Percentiles rank a stretch among this genome's conserved stretches.
phyloP scores from a whole-genome alignment of 257 asterid species.

The Scutellaria baicalensis region DNA sequence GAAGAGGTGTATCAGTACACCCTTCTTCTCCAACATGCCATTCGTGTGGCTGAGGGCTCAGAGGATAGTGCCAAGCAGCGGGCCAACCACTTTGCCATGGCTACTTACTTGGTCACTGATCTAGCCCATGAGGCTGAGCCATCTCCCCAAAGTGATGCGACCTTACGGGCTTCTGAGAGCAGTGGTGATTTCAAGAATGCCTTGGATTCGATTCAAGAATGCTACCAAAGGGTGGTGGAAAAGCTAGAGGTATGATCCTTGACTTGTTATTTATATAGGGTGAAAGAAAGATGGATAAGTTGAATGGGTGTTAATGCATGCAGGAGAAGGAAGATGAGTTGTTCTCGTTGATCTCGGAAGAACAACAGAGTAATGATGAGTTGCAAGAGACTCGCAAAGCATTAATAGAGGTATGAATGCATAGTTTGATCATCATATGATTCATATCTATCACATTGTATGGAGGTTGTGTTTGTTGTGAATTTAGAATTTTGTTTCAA shows the following conservation, averaged over 20 bases:
- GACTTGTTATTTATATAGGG: too few relatives aligned
- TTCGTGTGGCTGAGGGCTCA: slow-evolving; percentile 2
- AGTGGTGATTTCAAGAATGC: neutral
- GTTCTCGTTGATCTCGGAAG: slow-evolving; percentile 24
- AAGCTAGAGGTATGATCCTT: neutral
- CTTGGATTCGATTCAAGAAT: neutral
- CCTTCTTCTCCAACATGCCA: slow-evolving; percentile 2
- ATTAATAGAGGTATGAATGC: slow-evolving; percentile 26
- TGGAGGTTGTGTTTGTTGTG: neutral
- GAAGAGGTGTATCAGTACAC: neutral
- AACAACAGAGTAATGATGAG: slow-evolving; percentile 44
- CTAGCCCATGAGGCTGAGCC: neutral
- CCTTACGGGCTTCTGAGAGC: neutral
- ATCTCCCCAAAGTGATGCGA: too few relatives aligned
- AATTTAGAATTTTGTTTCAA: too few relatives aligned
- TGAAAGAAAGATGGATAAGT: too few relatives aligned
- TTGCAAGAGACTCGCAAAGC: slow-evolving; percentile 44
- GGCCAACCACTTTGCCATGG: slow-evolving; percentile 6
- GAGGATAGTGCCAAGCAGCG: neutral
- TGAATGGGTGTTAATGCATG: neutral
- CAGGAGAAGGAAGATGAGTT: slow-evolving; percentile 34
- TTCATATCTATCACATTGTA: neutral
- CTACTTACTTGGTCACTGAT: slow-evolving; percentile 4
- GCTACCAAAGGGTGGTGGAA: neutral
- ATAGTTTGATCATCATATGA: neutral